These are phyloP conservation scores for Baorangia bicolor DNA, from an alignment of 768 basidiomycete genomes.

Conservation along the genomic window DNA sequence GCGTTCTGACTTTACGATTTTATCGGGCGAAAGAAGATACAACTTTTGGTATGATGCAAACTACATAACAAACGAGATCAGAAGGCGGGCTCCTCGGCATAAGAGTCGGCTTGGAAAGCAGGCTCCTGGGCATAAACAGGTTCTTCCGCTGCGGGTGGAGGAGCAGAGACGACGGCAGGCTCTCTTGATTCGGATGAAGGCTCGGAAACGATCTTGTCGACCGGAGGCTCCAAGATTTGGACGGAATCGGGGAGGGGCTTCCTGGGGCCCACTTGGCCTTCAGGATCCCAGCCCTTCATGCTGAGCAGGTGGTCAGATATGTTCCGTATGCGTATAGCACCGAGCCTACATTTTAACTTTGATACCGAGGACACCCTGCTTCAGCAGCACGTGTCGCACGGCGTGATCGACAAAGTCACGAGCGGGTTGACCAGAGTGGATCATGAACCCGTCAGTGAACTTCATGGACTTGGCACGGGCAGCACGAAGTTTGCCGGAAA, in stretches of 20 bases:
- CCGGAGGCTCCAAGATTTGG: slow-evolving; percentile 81
- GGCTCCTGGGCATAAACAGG: slow-evolving; percentile 33
- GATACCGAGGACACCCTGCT: slow-evolving; percentile 99
- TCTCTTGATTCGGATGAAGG: slow-evolving; percentile 90
- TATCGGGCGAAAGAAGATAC: slow-evolving; percentile 8
- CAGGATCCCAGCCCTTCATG: slow-evolving; percentile 96
- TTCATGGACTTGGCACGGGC: slow-evolving; percentile 99
- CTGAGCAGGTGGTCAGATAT: slow-evolving; percentile 40
- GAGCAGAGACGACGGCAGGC: slow-evolving; percentile 48
- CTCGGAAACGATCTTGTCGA: slow-evolving; percentile 87
- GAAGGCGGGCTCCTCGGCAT: slow-evolving; percentile 55
- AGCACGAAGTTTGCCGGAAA: slow-evolving; percentile 98
- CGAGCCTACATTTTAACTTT: slow-evolving; percentile 94
- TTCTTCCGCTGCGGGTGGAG: slow-evolving; percentile 55
- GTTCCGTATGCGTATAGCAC: not conserved
- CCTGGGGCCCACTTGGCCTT: slow-evolving; percentile 83
- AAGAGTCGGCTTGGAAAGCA: slow-evolving; percentile 43
- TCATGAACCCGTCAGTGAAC: slow-evolving; percentile 99
- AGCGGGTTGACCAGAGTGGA: slow-evolving; percentile 97
- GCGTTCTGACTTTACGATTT: not conserved
- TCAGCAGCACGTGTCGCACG: slow-evolving; percentile 95
- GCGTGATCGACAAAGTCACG: slow-evolving; percentile 97
- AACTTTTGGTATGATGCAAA: slow-evolving; percentile 15
- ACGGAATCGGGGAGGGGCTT: slow-evolving; percentile 96
- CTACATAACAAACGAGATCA: slow-evolving; percentile 37